Evolutionary conservation across 176 grass and related monocot genomes (phyloP), one percentile per base, ranked within the genome.

Genomic region (Carex scoparia): DNA sequence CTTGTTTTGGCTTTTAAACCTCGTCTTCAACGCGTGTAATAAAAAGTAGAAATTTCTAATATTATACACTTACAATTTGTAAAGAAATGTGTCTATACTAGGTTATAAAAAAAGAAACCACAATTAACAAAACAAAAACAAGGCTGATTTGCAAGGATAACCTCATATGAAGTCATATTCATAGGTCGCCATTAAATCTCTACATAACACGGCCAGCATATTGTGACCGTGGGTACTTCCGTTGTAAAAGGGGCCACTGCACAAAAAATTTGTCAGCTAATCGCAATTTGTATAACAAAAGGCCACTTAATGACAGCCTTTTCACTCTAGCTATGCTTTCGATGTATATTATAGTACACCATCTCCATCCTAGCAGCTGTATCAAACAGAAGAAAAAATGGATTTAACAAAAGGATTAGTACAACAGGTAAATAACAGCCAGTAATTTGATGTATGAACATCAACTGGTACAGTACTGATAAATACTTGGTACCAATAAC

Each of bases 241-340:
- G 83, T 37, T 90, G 85, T 59, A 99, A 81, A 48, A 95, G 81
- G 7, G 90, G 96, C 96, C 93, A 95, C 83, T 99, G 93, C 81
- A 99, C 93, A 33, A 94, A 89, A 79, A 99, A 92, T 59, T 91
- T 88, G 42, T 99, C 90, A 15, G 91, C 90, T 55, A 95, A 61
- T 13, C 73, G 69, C 73, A 99, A 84, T 92, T 99, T 99, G 84
- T 94, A 95, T 42, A 99, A 38, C 84, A 99, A 81, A 68, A 99
- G 86, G 1, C 93, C 93, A 7, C 96, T 99, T 81, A 92, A 87
- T 0, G 91, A 99, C 78, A 99, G 83, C 79, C 92, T 99, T 83
- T 82, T 86, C 81, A 95, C 96, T 89, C 93, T 89, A 73, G 96
- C 96, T 73, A 95, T 98, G 46, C 93, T 98, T 89, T 98, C 93